Conservation (phyloP, 2,329 filamentous ascomycete genomes). For the Aspergillus sp. region DNA sequence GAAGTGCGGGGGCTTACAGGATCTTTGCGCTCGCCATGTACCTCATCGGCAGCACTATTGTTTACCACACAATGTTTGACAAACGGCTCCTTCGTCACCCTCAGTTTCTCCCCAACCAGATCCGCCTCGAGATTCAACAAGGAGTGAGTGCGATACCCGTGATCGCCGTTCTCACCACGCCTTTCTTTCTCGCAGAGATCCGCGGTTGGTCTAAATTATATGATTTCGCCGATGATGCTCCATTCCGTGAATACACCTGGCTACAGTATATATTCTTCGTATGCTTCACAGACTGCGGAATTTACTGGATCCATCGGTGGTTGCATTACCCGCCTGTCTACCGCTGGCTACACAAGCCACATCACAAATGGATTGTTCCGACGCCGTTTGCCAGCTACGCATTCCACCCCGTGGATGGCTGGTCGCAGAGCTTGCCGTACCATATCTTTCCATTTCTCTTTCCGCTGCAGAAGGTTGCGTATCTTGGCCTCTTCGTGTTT, state of each 20-base stretch:
- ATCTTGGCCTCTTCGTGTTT: conserved; percentile 81
- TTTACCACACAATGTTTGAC: conserved; percentile 76
- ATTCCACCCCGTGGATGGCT: conserved; percentile 93
- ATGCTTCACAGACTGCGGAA: conserved; percentile 81
- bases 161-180: conserved; percentile 79
- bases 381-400: conserved; percentile 90
- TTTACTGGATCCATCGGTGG: conserved; percentile 88
- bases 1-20: conserved; percentile 56
- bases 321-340: conserved; percentile 80
- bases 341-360: conserved; percentile 89
- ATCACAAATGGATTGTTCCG: conserved; percentile 99
- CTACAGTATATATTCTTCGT: conserved; percentile 87
- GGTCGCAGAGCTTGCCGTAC: conserved; percentile 83
- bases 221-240: conserved; percentile 72
- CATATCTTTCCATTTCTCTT: conserved; percentile 91
- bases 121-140: conserved; percentile 80
- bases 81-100: conserved; percentile 85
- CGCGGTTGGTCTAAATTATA: conserved; percentile 86
- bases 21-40: conserved; percentile 82
- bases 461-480: conserved; percentile 87
- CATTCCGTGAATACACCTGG: conserved; percentile 75
- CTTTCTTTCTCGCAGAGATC: conserved; percentile 81
- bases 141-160: conserved; percentile 73
- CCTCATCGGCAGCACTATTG: conserved; percentile 78
- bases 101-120: conserved; percentile 91